Evolutionary conservation across 192 early-diverging fungal species (phyloP), one percentile per base, ranked within the genome.

Genomic region (Coemansia sp.): DNA sequence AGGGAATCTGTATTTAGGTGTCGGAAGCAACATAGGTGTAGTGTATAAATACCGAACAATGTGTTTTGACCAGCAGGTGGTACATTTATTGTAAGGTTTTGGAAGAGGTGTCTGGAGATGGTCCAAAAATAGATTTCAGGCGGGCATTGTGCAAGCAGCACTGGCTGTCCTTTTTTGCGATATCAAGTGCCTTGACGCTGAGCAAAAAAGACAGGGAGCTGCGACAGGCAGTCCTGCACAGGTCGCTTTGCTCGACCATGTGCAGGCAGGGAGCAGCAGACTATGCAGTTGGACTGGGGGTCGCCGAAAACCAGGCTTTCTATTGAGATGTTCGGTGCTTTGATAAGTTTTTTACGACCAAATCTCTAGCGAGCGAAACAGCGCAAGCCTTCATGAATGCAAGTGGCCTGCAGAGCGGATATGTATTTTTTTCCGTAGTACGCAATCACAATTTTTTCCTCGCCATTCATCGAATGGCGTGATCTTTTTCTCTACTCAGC

Each of bases 181-280:
- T 20, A 9, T 46, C 20, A 3, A 20, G 43, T 46, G 11, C 23
- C 24, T 51, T 31, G 26, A 55, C 51, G 51, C 51, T n/a, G 51
- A 55, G 24, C 51, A 28, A 55, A 43, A 43, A 43, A 55, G 24
- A 51, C 7, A 51, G 48, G 48, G 48, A 51, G 48, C 23, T 9
- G 48, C 48, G 23, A 14, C 48, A 51, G 13, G 23, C 48, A 26
- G 48, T 51, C 48, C 48, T 51, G 48, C 48, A 51, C 48, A 51
- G 48, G 24, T 51, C 23, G 51, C 26, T 55, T 31, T 55, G 51
- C 51, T 55, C 26, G 51, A 55, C 51, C 51, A 55, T n/a, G 51
- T 28, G 51, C 51, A 31, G 24, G 16, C 28, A 55, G 24, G 13
- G 26, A 55, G 28, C 51, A 55, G 48, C 9, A 51, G 24, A 26